Percentiles rank a stretch among this genome's conserved stretches.
These are phyloP conservation scores for Nannizzia gypsea DNA, from an alignment of 2,329 filamentous ascomycete species.

Conservation along the genomic window DNA sequence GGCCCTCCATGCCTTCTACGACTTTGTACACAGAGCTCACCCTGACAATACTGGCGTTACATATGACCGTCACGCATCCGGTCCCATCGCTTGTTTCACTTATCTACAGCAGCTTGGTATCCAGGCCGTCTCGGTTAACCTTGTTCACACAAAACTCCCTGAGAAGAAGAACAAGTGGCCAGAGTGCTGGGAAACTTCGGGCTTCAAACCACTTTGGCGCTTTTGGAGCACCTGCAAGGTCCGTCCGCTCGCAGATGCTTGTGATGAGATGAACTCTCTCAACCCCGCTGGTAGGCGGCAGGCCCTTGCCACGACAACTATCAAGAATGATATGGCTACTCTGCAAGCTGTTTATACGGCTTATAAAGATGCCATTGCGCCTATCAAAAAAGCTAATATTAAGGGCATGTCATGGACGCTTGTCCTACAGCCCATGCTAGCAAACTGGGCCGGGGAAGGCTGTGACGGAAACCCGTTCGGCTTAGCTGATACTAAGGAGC, in stretches of 20 bases:
- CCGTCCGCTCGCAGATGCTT: conserved; percentile 23
- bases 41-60: background rate
- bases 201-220: conserved; percentile 22
- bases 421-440: conserved; percentile 22
- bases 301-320: conserved; percentile 26
- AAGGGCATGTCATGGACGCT: conserved; percentile 26
- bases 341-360: conserved; percentile 20
- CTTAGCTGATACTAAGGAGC: conserved; percentile 17
- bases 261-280: conserved; percentile 24
- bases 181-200: conserved; percentile 22
- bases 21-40: conserved; percentile 13
- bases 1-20: conserved; percentile 19
- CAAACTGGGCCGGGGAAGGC: conserved; percentile 19
- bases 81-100: conserved; percentile 21
- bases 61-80: conserved; percentile 18
- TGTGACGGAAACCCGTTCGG: conserved; percentile 19
- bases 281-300: conserved; percentile 25
- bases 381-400: conserved; percentile 17
- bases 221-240: conserved; percentile 27
- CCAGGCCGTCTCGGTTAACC: background rate
- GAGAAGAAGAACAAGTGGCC: conserved; percentile 22
- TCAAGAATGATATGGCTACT: conserved; percentile 26
- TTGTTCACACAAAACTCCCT: conserved; percentile 1
- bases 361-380: conserved; percentile 20
- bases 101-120: conserved; percentile 6